Conservation (phyloP, 306 rosid species). For the Lathyrus oleraceus region DNA sequence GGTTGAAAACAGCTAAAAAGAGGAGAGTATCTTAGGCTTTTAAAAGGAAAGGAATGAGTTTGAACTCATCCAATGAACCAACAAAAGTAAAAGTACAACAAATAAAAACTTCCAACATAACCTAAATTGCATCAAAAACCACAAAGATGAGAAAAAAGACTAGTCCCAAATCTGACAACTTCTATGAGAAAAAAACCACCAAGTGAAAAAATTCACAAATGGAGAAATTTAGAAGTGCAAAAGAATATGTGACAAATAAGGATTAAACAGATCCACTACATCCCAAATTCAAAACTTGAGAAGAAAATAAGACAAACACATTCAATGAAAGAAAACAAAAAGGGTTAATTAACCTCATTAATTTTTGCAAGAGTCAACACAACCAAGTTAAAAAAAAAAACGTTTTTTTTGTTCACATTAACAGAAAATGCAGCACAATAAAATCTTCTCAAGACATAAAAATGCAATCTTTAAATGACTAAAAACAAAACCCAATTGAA, state of each 20-base stretch:
- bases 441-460: neutral
- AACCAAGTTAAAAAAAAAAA: slow-evolving; percentile 12
- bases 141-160: neutral
- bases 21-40: slow-evolving; percentile 37
- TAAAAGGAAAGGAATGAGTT: slow-evolving; percentile 34
- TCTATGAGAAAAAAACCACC: slow-evolving; percentile 1
- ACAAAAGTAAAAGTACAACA: slow-evolving; percentile 6
- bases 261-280: slow-evolving; percentile 28
- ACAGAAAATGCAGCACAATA: slow-evolving; percentile 33
- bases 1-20: slow-evolving; percentile 45
- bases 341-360: slow-evolving; percentile 21
- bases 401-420: slow-evolving; percentile 6
- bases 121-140: slow-evolving; percentile 23
- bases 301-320: slow-evolving; percentile 19
- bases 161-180: neutral
- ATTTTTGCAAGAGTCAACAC: slow-evolving; percentile 12
- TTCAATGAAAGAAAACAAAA: slow-evolving; percentile 5
- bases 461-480: neutral
- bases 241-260: slow-evolving; percentile 20
- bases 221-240: slow-evolving; percentile 11
- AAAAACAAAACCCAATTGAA: slow-evolving; percentile 11
- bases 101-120: slow-evolving; percentile 19
- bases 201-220: slow-evolving; percentile 17
- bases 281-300: slow-evolving; percentile 22
- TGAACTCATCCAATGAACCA: slow-evolving; percentile 32